A percentile compares a stretch with the other conserved stretches of the same genome.
These are phyloP conservation scores for Colletotrichum orbiculare DNA, from an alignment of 2,329 filamentous ascomycete genomes.

Conservation along the genomic window DNA sequence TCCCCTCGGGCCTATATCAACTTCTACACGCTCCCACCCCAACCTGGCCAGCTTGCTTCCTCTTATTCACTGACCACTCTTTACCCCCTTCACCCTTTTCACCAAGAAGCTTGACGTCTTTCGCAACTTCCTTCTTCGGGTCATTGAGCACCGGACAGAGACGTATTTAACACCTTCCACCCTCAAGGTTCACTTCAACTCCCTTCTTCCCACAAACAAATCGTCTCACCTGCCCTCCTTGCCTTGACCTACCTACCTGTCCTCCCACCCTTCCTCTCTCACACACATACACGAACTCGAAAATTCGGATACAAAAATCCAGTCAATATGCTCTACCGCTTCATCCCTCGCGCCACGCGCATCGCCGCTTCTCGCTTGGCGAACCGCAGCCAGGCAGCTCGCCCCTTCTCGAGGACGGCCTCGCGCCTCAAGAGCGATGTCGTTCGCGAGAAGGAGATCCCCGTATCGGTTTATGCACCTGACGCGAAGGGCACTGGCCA, in stretches of 20 bases:
- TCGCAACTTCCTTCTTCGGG: background rate
- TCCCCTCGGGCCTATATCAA: conserved; percentile 34
- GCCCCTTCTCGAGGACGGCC: conserved; percentile 51
- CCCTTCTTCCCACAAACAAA: too few relatives aligned
- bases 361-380: conserved; percentile 30
- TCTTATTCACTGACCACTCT: conserved; percentile 19
- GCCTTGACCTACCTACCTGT: too few relatives aligned
- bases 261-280: too few relatives aligned
- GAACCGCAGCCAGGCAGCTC: conserved; percentile 42
- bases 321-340: conserved; percentile 33
- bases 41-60: conserved; percentile 1
- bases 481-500: conserved; percentile 57
- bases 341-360: conserved; percentile 41
- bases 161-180: background rate
- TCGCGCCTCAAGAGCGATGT: conserved; percentile 60
- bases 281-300: too few relatives aligned
- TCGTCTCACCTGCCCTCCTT: too few relatives aligned
- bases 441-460: conserved; percentile 67
- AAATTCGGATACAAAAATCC: conserved; percentile 12
- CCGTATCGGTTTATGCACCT: conserved; percentile 64
- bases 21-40: conserved; percentile 24
- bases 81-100: conserved; percentile 3
- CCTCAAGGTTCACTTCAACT: background rate
- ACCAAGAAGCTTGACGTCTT: conserved; percentile 24
- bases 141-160: too few relatives aligned